Percentiles rank a stretch among this genome's conserved stretches.
These are phyloP conservation scores for Schizophyllum amplum DNA, from an alignment of 1,284 basidiomycete genomes.

Conservation along the genomic window DNA sequence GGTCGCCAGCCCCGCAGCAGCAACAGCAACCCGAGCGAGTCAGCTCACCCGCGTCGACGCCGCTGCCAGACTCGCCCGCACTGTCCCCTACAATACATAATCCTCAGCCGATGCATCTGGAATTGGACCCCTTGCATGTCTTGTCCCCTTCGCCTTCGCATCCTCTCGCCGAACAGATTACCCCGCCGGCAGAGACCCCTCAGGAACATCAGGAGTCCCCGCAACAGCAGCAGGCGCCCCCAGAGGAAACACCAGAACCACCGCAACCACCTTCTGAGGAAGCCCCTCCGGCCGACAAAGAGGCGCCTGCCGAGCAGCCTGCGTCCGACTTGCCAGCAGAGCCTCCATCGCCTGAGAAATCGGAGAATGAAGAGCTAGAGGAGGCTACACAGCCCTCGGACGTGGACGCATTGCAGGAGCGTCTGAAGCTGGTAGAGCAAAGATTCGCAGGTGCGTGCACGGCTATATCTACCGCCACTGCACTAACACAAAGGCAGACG, in stretches of 20 bases:
- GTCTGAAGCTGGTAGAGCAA: constrained; percentile 61
- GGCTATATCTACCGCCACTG: constrained; percentile 1
- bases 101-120: constrained; percentile 3
- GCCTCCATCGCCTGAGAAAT: constrained; percentile 3
- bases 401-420: constrained; percentile 53
- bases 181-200: background rate
- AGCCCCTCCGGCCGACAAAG: background rate
- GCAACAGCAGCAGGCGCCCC: background rate
- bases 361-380: background rate
- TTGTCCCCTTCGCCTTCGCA: background rate
- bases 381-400: constrained; percentile 15
- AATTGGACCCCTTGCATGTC: constrained; percentile 1
- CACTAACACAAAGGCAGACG: constrained; percentile 35
- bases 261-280: background rate
- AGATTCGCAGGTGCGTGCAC: constrained; percentile 52
- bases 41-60: constrained; percentile 34
- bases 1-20: constrained; percentile 30
- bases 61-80: constrained; percentile 37
- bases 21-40: constrained; percentile 15
- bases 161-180: constrained; percentile 1
- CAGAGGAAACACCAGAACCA: background rate
- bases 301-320: background rate
- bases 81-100: constrained; percentile 9
- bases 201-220: background rate
- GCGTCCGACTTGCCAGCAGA: constrained; percentile 1